A percentile compares a stretch with the other conserved stretches of the same genome.
phyloP scores from a whole-genome alignment of 1,284 basidiomycete genomes.

The Pseudozyma thailandica region DNA sequence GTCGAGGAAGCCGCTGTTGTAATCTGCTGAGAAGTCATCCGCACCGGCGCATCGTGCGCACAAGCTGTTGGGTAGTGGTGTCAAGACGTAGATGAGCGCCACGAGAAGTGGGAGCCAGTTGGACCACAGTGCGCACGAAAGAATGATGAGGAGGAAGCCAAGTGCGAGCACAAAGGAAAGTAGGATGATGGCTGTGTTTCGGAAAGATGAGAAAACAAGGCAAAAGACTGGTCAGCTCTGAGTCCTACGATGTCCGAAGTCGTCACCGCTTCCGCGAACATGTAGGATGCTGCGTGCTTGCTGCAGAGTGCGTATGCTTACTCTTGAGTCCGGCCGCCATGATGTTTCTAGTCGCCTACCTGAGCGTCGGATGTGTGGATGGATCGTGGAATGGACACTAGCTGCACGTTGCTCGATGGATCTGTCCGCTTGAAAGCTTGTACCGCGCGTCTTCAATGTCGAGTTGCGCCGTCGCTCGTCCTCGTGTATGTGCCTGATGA shows the following conservation, averaged over 20 bases:
- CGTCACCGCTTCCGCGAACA: too few species aligned
- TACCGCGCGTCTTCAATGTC: not conserved
- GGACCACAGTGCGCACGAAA: constrained; percentile 92
- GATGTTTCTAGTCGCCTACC: constrained; percentile 14
- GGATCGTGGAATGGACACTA: not conserved
- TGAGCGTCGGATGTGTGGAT: constrained; percentile 11
- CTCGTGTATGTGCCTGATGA: not conserved
- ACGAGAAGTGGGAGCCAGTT: constrained; percentile 98
- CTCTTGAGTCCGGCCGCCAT: constrained; percentile 60
- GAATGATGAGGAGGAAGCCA: constrained; percentile 96
- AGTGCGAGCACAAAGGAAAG: constrained; percentile 91
- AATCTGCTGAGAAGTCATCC: constrained; percentile 73
- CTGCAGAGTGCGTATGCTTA: constrained; percentile 14
- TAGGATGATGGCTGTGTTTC: constrained; percentile 62
- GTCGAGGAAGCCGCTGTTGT: constrained; percentile 74
- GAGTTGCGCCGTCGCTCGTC: too few species aligned
- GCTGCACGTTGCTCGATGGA: not conserved
- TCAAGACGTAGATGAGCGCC: constrained; percentile 92
- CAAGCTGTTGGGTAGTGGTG: constrained; percentile 92
- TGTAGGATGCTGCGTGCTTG: not conserved
- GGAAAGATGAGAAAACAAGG: not conserved
- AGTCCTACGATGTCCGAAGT: not conserved
- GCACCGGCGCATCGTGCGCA: constrained; percentile 71
- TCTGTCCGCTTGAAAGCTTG: not conserved
- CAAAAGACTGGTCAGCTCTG: not conserved